phyloP scores from a whole-genome alignment of 75 land plant genomes.

The Selaginella moellendorffii region DNA sequence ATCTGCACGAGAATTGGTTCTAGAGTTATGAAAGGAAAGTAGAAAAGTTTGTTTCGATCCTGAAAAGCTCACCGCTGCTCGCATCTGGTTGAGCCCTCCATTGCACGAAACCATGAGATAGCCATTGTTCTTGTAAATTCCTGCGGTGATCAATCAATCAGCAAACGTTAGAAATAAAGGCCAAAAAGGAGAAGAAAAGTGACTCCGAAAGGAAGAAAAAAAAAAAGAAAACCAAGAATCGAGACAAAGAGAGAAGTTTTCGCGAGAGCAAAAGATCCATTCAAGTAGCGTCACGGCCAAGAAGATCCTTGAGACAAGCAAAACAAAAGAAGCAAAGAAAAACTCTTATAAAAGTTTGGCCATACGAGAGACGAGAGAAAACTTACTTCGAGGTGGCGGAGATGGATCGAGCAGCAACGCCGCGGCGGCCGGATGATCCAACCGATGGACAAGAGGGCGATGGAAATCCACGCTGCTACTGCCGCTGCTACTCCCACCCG shows the following conservation, averaged over 20 bases:
- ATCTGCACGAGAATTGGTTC: constrained; percentile 29
- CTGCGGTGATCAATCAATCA: constrained; percentile 27
- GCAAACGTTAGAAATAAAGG: constrained; percentile 1
- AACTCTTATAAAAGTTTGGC: not conserved
- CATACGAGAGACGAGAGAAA: not conserved
- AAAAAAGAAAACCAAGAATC: not conserved
- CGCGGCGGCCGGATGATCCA: not conserved
- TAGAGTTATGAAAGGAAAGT: not conserved
- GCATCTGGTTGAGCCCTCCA: constrained; percentile 95
- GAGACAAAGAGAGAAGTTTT: not conserved
- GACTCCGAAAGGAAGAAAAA: not conserved
- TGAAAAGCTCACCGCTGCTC: constrained; percentile 60
- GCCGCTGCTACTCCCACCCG: too few relatives aligned
- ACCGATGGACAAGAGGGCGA: not conserved
- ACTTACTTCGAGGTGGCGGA: not conserved
- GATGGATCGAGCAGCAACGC: not conserved
- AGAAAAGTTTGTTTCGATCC: too few relatives aligned
- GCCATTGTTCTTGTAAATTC: constrained; percentile 67
- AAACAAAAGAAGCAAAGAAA: not conserved
- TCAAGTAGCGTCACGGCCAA: too few relatives aligned
- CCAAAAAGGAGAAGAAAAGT: constrained; percentile 8
- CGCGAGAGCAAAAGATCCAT: not conserved
- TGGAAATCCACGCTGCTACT: too few relatives aligned
- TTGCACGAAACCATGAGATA: constrained; percentile 75
- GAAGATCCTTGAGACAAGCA: not conserved